Conservation (phyloP, 2,329 filamentous ascomycete species). For the Didymosphaeria variabile region DNA sequence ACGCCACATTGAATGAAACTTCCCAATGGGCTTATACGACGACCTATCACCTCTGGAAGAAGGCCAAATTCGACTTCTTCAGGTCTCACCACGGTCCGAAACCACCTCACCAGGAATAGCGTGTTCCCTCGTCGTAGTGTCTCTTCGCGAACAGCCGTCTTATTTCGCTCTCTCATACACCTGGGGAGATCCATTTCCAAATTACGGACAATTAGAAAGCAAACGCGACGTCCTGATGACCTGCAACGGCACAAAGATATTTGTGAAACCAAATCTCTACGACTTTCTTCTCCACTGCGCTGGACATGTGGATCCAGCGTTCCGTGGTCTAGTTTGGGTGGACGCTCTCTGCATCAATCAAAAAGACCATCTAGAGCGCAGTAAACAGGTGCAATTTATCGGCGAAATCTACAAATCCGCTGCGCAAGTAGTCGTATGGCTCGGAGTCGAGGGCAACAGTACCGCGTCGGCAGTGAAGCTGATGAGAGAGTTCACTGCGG, state of each 20-base stretch:
- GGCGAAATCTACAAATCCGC: constrained; percentile 22
- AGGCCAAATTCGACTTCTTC: constrained; percentile 23
- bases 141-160: constrained; percentile 15
- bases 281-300: constrained; percentile 23
- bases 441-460: constrained; percentile 18
- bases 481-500: constrained; percentile 4
- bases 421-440: constrained; percentile 23
- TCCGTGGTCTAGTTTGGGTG: constrained; percentile 20
- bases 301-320: neutral
- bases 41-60: neutral
- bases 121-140: constrained; percentile 18
- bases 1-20: neutral
- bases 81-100: constrained; percentile 3
- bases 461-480: constrained; percentile 13
- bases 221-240: constrained; percentile 8
- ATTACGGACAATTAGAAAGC: neutral
- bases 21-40: neutral
- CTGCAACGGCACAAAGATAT: constrained; percentile 19
- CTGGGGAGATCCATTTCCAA: constrained; percentile 21
- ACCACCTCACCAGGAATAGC: neutral
- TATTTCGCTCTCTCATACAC: constrained; percentile 31
- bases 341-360: constrained; percentile 30
- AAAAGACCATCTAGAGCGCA: constrained; percentile 16
- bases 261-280: constrained; percentile 23
- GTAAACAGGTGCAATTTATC: constrained; percentile 24